A percentile compares a stretch with the other conserved stretches of the same genome.
Conservation (phyloP, 352 stramenopile genomes). For the Phytophthora pseudosyringae region DNA sequence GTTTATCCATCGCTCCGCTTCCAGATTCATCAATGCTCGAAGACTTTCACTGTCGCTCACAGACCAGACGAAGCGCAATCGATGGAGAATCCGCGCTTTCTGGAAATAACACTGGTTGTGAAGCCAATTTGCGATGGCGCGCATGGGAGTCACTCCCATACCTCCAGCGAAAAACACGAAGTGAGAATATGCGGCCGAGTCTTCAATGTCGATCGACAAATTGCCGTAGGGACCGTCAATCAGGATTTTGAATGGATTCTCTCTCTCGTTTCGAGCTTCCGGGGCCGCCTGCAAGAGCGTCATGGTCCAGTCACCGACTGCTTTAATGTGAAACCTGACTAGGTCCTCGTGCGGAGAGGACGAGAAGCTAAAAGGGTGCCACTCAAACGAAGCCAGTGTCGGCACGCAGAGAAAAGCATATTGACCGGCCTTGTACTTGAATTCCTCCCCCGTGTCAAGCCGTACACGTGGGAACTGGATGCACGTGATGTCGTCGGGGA, state of each 20-base stretch:
- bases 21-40: constrained; percentile 24
- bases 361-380: constrained; percentile 89
- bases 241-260: constrained; percentile 34
- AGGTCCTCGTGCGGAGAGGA: constrained; percentile 63
- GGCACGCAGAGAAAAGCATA: constrained; percentile 86
- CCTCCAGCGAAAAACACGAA: constrained; percentile 48
- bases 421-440: constrained; percentile 51
- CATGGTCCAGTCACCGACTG: constrained; percentile 65
- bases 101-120: constrained; percentile 23
- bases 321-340: constrained; percentile 63
- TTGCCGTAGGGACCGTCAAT: constrained; percentile 59
- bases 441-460: constrained; percentile 36
- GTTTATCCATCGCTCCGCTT: constrained; percentile 12
- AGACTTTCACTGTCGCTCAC: constrained; percentile 47
- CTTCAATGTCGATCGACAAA: constrained; percentile 48
- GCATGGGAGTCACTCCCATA: constrained; percentile 48
- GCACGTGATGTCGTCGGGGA: constrained; percentile 36
- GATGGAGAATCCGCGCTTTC: constrained; percentile 29
- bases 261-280: constrained; percentile 6
- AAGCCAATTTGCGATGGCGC: constrained; percentile 43
- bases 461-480: constrained; percentile 47
- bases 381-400: constrained; percentile 56
- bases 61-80: constrained; percentile 50
- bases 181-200: constrained; percentile 44
- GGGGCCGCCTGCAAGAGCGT: constrained; percentile 35